Evolutionary conservation across 1,284 basidiomycete genomes (phyloP).

Genomic region (Trichosporon sp.): DNA sequence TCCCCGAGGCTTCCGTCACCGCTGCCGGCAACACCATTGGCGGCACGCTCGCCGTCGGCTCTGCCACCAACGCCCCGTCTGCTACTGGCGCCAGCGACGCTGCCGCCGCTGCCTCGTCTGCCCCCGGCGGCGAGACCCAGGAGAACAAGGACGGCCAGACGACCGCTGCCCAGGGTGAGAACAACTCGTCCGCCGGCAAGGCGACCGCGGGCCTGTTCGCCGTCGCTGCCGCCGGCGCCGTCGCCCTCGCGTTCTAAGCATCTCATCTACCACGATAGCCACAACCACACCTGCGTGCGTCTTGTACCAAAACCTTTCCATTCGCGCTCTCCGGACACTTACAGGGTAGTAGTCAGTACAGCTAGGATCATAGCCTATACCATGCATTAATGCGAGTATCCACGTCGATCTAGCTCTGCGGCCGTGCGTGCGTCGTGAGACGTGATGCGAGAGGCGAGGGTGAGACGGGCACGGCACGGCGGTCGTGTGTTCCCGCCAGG

Average conservation of each 20-base stretch:
- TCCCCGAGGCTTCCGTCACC: constrained; percentile 17
- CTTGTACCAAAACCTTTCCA: neutral
- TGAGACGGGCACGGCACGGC: too few relatives aligned
- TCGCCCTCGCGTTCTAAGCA: constrained; percentile 15
- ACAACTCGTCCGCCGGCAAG: constrained; percentile 27
- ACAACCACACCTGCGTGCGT: neutral
- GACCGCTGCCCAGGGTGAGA: constrained; percentile 20
- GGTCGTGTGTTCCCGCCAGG: too few relatives aligned
- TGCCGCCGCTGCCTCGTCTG: constrained; percentile 18
- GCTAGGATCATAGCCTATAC: neutral
- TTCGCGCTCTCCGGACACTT: neutral
- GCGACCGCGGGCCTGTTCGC: constrained; percentile 20
- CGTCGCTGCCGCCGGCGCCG: constrained; percentile 26
- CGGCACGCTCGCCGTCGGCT: constrained; percentile 9
- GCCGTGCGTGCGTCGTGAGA: too few relatives aligned
- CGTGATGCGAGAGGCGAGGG: too few relatives aligned
- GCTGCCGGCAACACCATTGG: constrained; percentile 5
- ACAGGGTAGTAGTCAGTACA: neutral
- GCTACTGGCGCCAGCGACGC: constrained; percentile 24
- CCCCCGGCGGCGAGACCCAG: constrained; percentile 13
- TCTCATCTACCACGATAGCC: neutral
- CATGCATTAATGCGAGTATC: constrained; percentile 3
- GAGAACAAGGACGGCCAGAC: neutral
- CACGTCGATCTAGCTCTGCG: neutral
- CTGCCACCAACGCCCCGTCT: constrained; percentile 19